Evolutionary conservation across 306 rosid genomes (phyloP).

Genomic region (Cicer yamashitae): DNA sequence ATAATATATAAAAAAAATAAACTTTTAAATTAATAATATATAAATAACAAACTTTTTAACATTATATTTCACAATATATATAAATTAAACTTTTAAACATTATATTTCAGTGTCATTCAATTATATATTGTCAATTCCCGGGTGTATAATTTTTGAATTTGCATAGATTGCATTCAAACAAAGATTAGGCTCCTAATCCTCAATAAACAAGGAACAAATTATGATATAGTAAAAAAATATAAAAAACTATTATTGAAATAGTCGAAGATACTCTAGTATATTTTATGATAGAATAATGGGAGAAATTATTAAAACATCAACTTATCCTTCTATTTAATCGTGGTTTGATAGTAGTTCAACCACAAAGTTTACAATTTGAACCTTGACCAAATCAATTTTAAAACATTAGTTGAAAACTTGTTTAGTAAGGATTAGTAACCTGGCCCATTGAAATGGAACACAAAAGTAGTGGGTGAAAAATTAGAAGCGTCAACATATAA

Average conservation of each 20-base stretch:
- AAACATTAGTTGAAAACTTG: slow-evolving; percentile 1
- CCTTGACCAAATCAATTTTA: slow-evolving; percentile 4
- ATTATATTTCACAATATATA: too few relatives aligned
- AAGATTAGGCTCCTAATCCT: background rate
- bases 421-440: slow-evolving; percentile 20
- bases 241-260: too few relatives aligned
- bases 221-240: background rate
- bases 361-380: background rate
- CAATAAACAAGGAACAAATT: background rate
- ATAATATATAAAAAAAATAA: too few relatives aligned
- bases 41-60: too few relatives aligned
- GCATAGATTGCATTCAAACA: too few relatives aligned
- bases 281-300: background rate
- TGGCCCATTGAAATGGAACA: background rate
- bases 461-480: too few relatives aligned
- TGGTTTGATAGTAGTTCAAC: background rate
- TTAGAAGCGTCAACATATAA: slow-evolving; percentile 26
- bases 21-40: too few relatives aligned
- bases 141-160: too few relatives aligned
- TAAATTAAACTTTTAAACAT: too few relatives aligned
- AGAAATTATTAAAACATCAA: background rate
- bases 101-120: too few relatives aligned
- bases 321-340: background rate
- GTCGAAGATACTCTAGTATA: background rate
- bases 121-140: too few relatives aligned